Percentiles rank a stretch among this genome's conserved stretches.
phyloP scores from a whole-genome alignment of 2,329 filamentous ascomycete species.

The Diplodia scrobiculata region DNA sequence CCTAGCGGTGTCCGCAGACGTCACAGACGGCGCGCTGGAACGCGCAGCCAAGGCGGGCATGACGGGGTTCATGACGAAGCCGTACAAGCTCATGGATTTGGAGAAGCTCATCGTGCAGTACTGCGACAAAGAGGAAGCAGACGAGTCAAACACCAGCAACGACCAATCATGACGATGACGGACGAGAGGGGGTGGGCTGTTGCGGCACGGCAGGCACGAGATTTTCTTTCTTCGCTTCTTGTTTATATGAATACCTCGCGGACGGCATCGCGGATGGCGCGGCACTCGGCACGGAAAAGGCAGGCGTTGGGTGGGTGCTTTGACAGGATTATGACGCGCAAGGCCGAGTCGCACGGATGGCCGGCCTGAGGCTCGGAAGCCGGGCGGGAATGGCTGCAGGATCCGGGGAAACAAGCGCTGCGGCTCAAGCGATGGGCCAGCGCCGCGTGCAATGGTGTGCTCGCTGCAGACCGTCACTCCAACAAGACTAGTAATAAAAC shows the following conservation, averaged over 20 bases:
- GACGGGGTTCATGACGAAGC: conserved; percentile 69
- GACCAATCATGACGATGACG: conserved; percentile 5
- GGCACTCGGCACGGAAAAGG: conserved; percentile 22
- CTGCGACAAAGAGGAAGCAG: conserved; percentile 37
- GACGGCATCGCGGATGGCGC: conserved; percentile 18
- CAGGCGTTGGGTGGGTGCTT: conserved; percentile 11
- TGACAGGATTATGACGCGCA: background rate
- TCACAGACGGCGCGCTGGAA: conserved; percentile 64
- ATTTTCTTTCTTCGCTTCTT: conserved; percentile 6
- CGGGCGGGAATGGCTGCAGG: conserved; percentile 12
- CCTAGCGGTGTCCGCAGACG: conserved; percentile 67
- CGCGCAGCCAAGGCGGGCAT: conserved; percentile 65
- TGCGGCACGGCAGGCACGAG: background rate
- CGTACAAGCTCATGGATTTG: conserved; percentile 64
- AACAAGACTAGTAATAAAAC: conserved; percentile 10
- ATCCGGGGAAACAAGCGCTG: conserved; percentile 12
- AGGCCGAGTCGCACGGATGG: background rate
- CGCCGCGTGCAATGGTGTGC: conserved; percentile 12
- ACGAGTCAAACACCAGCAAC: conserved; percentile 19
- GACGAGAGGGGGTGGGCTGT: background rate
- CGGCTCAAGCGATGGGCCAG: conserved; percentile 15
- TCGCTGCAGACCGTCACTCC: conserved; percentile 8
- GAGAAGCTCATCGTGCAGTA: conserved; percentile 61
- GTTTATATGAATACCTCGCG: conserved; percentile 11
- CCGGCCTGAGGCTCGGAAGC: conserved; percentile 8